Evolutionary conservation across 495 filamentous ascomycete species (phyloP).

Genomic region (Penicillium waksmanii): DNA sequence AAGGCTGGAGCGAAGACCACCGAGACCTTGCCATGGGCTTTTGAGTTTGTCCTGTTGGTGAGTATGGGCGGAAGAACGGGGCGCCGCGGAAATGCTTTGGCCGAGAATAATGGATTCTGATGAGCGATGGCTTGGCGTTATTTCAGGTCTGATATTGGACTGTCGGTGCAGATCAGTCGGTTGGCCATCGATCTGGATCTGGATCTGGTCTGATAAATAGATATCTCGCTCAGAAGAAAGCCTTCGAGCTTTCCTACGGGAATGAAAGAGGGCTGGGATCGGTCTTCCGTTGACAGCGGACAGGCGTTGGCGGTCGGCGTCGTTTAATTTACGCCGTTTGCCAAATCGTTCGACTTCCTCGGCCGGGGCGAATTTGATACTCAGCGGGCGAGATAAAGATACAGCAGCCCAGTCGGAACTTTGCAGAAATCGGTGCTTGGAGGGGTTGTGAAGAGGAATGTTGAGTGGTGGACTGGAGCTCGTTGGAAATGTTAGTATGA

Average conservation of each 20-base stretch:
- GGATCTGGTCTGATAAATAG: slow-evolving; percentile 17
- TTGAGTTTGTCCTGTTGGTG: neutral
- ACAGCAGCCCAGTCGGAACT: slow-evolving; percentile 43
- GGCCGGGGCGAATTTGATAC: slow-evolving; percentile 33
- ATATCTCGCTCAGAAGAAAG: slow-evolving; percentile 11
- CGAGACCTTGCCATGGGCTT: neutral
- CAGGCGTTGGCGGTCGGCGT: slow-evolving; percentile 33
- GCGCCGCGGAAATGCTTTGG: slow-evolving; percentile 8
- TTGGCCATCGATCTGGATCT: slow-evolving; percentile 35
- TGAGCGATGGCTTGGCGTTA: slow-evolving; percentile 21
- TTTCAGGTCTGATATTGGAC: slow-evolving; percentile 5
- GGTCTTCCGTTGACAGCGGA: slow-evolving; percentile 12
- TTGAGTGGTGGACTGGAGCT: neutral
- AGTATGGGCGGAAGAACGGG: neutral
- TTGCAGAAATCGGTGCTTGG: slow-evolving; percentile 41
- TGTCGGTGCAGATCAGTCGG: slow-evolving; percentile 8
- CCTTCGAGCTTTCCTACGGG: slow-evolving; percentile 1
- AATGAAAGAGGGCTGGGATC: slow-evolving; percentile 4
- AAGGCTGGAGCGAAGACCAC: neutral
- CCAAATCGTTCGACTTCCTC: slow-evolving; percentile 41
- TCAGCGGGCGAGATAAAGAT: slow-evolving; percentile 36
- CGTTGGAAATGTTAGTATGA: neutral
- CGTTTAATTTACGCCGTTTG: slow-evolving; percentile 43
- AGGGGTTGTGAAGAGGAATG: slow-evolving; percentile 17
- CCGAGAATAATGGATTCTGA: slow-evolving; percentile 45